phyloP scores from a whole-genome alignment of 139 green algal genomes.

The Eudorina sp. region DNA sequence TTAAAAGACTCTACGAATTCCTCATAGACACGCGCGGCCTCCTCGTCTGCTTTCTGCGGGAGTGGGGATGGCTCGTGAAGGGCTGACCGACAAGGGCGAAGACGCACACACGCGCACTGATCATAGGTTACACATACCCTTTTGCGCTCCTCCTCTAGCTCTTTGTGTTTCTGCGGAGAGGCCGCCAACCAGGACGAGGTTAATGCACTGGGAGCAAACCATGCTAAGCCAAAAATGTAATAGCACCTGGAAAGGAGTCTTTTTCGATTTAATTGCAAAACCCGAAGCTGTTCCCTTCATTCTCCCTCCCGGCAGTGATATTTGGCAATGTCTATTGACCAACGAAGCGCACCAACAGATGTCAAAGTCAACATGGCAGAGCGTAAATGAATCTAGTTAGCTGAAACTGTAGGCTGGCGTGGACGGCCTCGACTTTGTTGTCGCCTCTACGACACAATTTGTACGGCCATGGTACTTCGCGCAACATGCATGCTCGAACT shows the following conservation, averaged over 20 bases:
- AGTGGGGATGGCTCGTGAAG: not conserved
- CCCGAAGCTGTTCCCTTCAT: constrained; percentile 27
- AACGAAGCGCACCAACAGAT: not conserved
- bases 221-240: not conserved
- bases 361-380: not conserved
- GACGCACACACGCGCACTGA: not conserved
- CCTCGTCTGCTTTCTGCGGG: constrained; percentile 82
- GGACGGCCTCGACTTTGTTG: too few species aligned
- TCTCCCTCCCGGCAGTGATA: not conserved
- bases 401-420: too few species aligned
- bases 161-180: constrained; percentile 85
- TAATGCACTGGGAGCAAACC: not conserved
- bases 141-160: constrained; percentile 90
- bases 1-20: constrained; percentile 94
- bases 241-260: constrained; percentile 87
- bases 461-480: too few species aligned
- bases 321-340: not conserved
- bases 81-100: not conserved
- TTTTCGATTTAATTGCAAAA: constrained; percentile 81
- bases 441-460: too few species aligned
- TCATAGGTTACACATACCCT: constrained; percentile 69
- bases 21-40: constrained; percentile 91
- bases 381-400: too few species aligned
- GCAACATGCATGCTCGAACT: too few species aligned
- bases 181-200: not conserved